Conservation (phyloP, 2,329 filamentous ascomycete genomes). For the Cryphonectria parasitica region DNA sequence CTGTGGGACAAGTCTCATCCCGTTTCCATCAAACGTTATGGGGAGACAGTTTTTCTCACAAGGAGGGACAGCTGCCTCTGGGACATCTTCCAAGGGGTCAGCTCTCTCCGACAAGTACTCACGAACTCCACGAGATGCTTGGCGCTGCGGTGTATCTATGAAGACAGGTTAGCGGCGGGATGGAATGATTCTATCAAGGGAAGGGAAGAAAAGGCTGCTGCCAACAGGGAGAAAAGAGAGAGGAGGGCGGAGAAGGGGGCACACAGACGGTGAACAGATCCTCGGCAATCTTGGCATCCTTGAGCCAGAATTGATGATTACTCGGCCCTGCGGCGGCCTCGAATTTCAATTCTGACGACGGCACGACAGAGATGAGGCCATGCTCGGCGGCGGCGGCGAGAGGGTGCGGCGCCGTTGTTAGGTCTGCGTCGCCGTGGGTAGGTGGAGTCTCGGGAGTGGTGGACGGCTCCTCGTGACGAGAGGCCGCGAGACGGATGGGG, state of each 20-base stretch:
- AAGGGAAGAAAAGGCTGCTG: neutral
- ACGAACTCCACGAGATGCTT: conserved; percentile 28
- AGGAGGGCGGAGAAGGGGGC: neutral
- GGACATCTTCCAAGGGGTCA: conserved; percentile 7
- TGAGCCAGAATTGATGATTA: conserved; percentile 31
- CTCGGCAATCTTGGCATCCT: conserved; percentile 29
- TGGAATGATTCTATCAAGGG: neutral
- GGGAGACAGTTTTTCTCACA: conserved; percentile 13
- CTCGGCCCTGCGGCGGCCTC: neutral
- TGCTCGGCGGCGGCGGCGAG: neutral
- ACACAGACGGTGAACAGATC: conserved; percentile 30
- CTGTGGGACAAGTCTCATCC: neutral
- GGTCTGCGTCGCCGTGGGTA: neutral
- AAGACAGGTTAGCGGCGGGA: neutral
- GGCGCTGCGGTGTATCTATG: conserved; percentile 30
- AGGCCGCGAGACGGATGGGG: conserved; percentile 22
- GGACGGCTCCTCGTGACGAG: conserved; percentile 12
- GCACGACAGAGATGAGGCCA: neutral
- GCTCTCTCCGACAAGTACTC: conserved; percentile 15
- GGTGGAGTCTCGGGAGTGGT: conserved; percentile 10
- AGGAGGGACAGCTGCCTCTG: conserved; percentile 10
- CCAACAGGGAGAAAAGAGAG: neutral
- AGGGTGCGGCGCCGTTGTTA: neutral
- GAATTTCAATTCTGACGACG: neutral
- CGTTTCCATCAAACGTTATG: neutral